phyloP scores from a whole-genome alignment of 1,284 basidiomycete genomes.

The Schizophyllum amplum region DNA sequence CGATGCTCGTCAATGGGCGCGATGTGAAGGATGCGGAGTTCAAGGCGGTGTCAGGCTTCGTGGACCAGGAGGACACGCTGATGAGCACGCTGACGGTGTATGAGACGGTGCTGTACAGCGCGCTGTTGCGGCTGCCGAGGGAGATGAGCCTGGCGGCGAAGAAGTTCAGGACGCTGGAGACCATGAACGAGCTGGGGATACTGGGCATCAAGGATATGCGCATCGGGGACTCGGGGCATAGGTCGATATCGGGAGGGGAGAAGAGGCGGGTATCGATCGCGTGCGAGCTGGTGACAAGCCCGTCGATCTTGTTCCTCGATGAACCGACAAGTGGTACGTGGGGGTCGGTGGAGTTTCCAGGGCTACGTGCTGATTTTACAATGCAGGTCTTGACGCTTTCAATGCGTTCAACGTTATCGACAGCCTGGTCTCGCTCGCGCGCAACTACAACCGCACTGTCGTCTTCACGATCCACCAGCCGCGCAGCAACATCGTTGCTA shows the following conservation, averaged over 20 bases:
- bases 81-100: conserved; percentile 97
- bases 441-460: conserved; percentile 90
- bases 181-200: conserved; percentile 93
- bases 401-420: conserved; percentile 95
- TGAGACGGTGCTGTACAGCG: conserved; percentile 93
- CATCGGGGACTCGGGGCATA: conserved; percentile 81
- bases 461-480: conserved; percentile 98
- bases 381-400: conserved; percentile 81
- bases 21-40: conserved; percentile 71
- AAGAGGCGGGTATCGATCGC: conserved; percentile 95
- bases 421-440: conserved; percentile 77
- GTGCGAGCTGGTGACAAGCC: conserved; percentile 96
- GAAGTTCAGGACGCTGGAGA: conserved; percentile 90
- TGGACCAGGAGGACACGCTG: conserved; percentile 96
- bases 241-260: conserved; percentile 93
- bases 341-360: background rate
- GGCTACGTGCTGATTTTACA: conserved; percentile 1
- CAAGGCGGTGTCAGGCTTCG: conserved; percentile 84
- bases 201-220: conserved; percentile 84
- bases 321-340: conserved; percentile 88
- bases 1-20: conserved; percentile 82
- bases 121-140: conserved; percentile 80
- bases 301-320: conserved; percentile 92
- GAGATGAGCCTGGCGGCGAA: conserved; percentile 95
- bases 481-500: conserved; percentile 92